These are phyloP conservation scores for Willaertia magna DNA, from an alignment of 208 protist species.

Conservation along the genomic window DNA sequence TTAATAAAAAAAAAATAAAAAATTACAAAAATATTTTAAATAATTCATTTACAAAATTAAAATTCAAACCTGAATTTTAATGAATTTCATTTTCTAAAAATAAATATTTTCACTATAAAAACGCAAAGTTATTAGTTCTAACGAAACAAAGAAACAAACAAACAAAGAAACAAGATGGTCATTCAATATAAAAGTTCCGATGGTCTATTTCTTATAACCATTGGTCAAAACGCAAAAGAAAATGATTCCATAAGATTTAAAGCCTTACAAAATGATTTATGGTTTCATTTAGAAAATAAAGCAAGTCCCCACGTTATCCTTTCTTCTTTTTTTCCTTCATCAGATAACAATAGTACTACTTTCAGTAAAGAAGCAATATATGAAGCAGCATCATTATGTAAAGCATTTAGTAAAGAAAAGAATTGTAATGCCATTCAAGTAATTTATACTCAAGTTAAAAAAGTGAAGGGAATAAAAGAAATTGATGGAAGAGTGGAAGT, in stretches of 20 bases:
- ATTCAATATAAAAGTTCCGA: background rate
- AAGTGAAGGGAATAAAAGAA: background rate
- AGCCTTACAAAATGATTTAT: conserved; percentile 2
- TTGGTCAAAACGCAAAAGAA: conserved; percentile 2
- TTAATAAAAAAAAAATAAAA: too few species aligned
- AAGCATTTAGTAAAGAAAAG: conserved; percentile 3
- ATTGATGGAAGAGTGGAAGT: background rate
- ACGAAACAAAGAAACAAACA: too few species aligned
- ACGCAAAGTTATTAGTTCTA: too few species aligned
- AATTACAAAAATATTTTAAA: too few species aligned
- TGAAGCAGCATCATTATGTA: background rate
- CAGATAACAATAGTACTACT: background rate
- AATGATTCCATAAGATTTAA: background rate
- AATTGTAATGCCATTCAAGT: background rate
- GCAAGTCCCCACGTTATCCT: background rate
- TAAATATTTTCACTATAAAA: too few species aligned
- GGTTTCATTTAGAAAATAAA: conserved; percentile 6
- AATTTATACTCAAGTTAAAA: background rate
- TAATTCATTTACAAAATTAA: too few species aligned
- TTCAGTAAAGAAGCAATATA: background rate
- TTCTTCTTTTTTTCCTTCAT: too few species aligned
- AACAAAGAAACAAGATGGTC: background rate
- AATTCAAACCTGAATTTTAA: too few species aligned
- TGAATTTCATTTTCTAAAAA: too few species aligned
- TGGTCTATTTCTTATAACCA: background rate